Evolutionary conservation across 805 yeast genomes (phyloP).

Genomic region (Cyberlindnera sargentensis): DNA sequence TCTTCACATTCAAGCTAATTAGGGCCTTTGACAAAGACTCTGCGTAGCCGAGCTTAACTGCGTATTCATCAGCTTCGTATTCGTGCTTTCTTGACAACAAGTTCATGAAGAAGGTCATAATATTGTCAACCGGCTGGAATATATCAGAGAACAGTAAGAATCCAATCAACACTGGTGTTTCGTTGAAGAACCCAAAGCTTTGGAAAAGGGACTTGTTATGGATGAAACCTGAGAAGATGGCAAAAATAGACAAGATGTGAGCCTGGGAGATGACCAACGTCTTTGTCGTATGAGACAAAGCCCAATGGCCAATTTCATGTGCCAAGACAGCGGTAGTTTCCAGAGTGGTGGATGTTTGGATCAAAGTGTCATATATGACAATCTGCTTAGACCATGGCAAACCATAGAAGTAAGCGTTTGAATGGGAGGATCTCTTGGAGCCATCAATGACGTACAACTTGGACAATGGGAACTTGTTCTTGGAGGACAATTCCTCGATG

Average conservation of each 20-base stretch:
- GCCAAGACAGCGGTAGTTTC: conserved; percentile 94
- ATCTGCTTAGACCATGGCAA: conserved; percentile 96
- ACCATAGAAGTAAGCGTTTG: conserved; percentile 95
- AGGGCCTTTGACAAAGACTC: conserved; percentile 63
- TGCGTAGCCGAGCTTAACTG: conserved; percentile 67
- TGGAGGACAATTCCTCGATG: conserved; percentile 71
- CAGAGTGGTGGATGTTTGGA: conserved; percentile 64
- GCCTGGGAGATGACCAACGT: conserved; percentile 59
- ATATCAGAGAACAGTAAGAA: conserved; percentile 74
- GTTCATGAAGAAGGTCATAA: conserved; percentile 60
- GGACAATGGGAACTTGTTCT: conserved; percentile 78
- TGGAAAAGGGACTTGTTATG: conserved; percentile 70
- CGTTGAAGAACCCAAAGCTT: conserved; percentile 65
- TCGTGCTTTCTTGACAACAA: conserved; percentile 78
- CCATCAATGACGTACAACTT: conserved; percentile 90
- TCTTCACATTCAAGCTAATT: conserved; percentile 70
- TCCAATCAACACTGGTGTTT: conserved; percentile 74
- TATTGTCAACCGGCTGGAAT: conserved; percentile 68
- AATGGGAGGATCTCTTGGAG: conserved; percentile 93
- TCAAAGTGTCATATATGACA: conserved; percentile 87
- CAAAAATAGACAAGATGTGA: conserved; percentile 58
- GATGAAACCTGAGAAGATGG: conserved; percentile 73
- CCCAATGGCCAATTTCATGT: conserved; percentile 99
- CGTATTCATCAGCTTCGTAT: conserved; percentile 88
- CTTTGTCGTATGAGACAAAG: conserved; percentile 77